Evolutionary conservation across 108 stramenopile genomes (phyloP).

Genomic region (Cyclostephanos invisitatus): DNA sequence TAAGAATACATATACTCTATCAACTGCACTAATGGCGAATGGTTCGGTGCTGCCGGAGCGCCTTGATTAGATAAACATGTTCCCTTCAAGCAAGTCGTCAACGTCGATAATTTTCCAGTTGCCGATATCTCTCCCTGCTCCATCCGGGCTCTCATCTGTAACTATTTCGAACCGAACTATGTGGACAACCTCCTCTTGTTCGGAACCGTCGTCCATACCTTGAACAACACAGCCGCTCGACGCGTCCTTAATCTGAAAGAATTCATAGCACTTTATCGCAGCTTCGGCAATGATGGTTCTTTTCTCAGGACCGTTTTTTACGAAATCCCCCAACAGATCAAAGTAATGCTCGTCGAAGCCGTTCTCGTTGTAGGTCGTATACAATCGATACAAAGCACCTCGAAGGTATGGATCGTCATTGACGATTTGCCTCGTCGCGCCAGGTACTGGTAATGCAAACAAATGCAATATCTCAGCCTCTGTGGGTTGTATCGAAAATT

Average conservation of each 20-base stretch:
- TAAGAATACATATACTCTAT: not conserved
- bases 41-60: not conserved
- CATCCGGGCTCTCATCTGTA: constrained; percentile 29
- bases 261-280: constrained; percentile 30
- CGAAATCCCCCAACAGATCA: constrained; percentile 10
- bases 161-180: constrained; percentile 50
- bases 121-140: constrained; percentile 26
- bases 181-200: constrained; percentile 42
- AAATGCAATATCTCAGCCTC: constrained; percentile 28
- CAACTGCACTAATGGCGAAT: not conserved
- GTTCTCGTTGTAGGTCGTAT: constrained; percentile 28
- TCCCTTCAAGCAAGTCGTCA: constrained; percentile 44
- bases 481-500: constrained; percentile 28
- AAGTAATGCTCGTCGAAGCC: constrained; percentile 34
- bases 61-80: constrained; percentile 29
- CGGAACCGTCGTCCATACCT: constrained; percentile 38
- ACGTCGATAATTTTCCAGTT: constrained; percentile 48
- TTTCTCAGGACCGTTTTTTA: not conserved
- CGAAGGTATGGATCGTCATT: constrained; percentile 36
- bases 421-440: constrained; percentile 37
- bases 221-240: constrained; percentile 21
- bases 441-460: constrained; percentile 41
- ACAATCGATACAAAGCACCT: constrained; percentile 26
- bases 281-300: constrained; percentile 47
- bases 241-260: constrained; percentile 40